Evolutionary conservation across 768 basidiomycete genomes (phyloP).

Genomic region (Rhizopogon vulgaris): DNA sequence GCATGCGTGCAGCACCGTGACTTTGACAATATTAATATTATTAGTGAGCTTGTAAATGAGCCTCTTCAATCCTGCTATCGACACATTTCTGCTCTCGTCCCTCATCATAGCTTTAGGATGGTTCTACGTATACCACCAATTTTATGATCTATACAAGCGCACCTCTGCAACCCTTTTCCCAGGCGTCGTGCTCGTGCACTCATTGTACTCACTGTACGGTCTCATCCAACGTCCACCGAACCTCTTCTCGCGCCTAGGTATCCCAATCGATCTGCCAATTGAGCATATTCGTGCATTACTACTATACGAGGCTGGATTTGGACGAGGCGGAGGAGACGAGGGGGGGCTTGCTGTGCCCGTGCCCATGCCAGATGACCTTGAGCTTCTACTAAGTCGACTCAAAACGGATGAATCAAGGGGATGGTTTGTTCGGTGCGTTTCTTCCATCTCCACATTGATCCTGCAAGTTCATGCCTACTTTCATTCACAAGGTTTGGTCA

Average conservation of each 20-base stretch:
- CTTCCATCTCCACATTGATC: neutral
- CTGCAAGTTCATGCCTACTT: slow-evolving; percentile 1
- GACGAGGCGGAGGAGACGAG: slow-evolving; percentile 14
- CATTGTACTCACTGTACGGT: slow-evolving; percentile 41
- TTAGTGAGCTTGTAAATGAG: neutral
- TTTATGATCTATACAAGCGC: slow-evolving; percentile 8
- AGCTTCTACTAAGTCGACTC: slow-evolving; percentile 48
- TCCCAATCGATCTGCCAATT: slow-evolving; percentile 50
- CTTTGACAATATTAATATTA: neutral
- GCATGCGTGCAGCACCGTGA: too few species aligned
- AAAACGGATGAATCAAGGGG: slow-evolving; percentile 51
- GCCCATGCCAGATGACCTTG: slow-evolving; percentile 40
- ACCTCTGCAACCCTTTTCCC: slow-evolving; percentile 22
- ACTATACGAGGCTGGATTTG: slow-evolving; percentile 34
- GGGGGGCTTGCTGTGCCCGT: slow-evolving; percentile 5
- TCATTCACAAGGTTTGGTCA: slow-evolving; percentile 55
- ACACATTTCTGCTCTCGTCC: neutral
- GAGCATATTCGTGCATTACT: slow-evolving; percentile 46
- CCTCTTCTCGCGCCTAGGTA: slow-evolving; percentile 48
- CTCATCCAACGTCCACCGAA: slow-evolving; percentile 51
- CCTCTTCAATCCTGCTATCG: neutral
- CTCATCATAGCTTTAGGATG: slow-evolving; percentile 12
- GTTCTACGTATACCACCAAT: slow-evolving; percentile 1
- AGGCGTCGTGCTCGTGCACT: slow-evolving; percentile 41
- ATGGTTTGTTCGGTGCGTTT: slow-evolving; percentile 52